A percentile compares a stretch with the other conserved stretches of the same genome.
phyloP scores from a whole-genome alignment of 1,284 basidiomycete genomes.

The Tilletia caries region DNA sequence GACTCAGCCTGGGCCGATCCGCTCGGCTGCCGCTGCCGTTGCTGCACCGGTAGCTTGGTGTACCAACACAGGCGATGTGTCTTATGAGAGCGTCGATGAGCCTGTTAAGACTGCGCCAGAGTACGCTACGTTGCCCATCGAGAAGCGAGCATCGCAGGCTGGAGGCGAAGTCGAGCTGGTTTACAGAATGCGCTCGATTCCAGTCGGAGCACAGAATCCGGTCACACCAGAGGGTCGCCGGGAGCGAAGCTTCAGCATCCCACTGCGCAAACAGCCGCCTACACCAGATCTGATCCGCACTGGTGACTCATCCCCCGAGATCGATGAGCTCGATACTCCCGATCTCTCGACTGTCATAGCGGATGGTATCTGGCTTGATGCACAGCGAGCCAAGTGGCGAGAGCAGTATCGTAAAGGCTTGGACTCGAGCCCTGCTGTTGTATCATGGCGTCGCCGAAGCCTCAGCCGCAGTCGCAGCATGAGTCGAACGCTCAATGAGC shows the following conservation, averaged over 20 bases:
- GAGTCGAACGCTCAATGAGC: constrained; percentile 6
- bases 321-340: constrained; percentile 12
- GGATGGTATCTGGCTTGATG: constrained; percentile 18
- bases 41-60: constrained; percentile 8
- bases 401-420: constrained; percentile 14
- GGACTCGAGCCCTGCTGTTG: neutral
- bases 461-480: constrained; percentile 9
- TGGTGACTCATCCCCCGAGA: neutral
- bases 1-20: neutral
- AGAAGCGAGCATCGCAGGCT: neutral
- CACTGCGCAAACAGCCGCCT: neutral
- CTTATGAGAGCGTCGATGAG: neutral
- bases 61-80: neutral
- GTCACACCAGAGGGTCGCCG: neutral
- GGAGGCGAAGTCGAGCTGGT: neutral
- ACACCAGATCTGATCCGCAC: neutral
- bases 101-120: neutral
- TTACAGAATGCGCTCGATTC: constrained; percentile 5
- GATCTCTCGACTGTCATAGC: constrained; percentile 18
- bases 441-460: neutral
- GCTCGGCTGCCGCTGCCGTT: neutral
- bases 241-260: neutral
- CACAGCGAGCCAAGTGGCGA: constrained; percentile 20
- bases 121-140: constrained; percentile 9
- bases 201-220: neutral